Evolutionary conservation across 2,329 filamentous ascomycete genomes (phyloP).

Genomic region (Ceratocystiopsis sp.): DNA sequence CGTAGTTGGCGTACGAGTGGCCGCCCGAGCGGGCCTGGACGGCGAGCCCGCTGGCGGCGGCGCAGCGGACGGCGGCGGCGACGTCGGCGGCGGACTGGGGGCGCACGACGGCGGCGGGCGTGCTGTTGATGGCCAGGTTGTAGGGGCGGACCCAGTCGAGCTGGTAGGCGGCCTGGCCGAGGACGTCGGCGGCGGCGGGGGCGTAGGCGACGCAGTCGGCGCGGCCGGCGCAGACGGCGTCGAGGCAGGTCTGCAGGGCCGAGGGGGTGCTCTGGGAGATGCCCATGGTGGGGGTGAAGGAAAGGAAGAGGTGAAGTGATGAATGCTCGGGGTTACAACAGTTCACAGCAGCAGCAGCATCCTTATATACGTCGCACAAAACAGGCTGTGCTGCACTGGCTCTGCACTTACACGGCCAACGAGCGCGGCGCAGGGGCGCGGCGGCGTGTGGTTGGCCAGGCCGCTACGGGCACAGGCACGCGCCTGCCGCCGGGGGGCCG

Average conservation of each 20-base stretch:
- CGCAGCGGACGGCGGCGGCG: conserved; percentile 39
- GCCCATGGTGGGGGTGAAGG: background rate
- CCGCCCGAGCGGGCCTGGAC: conserved; percentile 48
- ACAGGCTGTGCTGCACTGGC: too few species aligned
- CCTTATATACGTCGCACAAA: too few species aligned
- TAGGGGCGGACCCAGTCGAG: conserved; percentile 32
- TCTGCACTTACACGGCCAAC: too few species aligned
- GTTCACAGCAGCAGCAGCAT: too few species aligned
- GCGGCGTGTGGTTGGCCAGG: too few species aligned
- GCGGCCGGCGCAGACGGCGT: conserved; percentile 27
- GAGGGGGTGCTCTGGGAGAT: conserved; percentile 2
- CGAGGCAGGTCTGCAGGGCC: conserved; percentile 21
- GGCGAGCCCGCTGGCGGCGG: conserved; percentile 27
- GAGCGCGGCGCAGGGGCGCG: too few species aligned
- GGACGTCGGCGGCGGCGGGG: conserved; percentile 12
- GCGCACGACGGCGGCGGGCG: conserved; percentile 37
- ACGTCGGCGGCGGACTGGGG: conserved; percentile 36
- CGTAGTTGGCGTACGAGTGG: conserved; percentile 37
- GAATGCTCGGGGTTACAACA: too few species aligned
- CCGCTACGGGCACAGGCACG: too few species aligned
- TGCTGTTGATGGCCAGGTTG: conserved; percentile 29
- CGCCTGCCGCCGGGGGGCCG: too few species aligned
- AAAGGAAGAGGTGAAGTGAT: too few species aligned
- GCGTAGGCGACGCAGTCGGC: conserved; percentile 30
- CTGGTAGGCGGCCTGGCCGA: conserved; percentile 21